phyloP scores from a whole-genome alignment of 352 stramenopile species.

The Aphanomyces astaci region DNA sequence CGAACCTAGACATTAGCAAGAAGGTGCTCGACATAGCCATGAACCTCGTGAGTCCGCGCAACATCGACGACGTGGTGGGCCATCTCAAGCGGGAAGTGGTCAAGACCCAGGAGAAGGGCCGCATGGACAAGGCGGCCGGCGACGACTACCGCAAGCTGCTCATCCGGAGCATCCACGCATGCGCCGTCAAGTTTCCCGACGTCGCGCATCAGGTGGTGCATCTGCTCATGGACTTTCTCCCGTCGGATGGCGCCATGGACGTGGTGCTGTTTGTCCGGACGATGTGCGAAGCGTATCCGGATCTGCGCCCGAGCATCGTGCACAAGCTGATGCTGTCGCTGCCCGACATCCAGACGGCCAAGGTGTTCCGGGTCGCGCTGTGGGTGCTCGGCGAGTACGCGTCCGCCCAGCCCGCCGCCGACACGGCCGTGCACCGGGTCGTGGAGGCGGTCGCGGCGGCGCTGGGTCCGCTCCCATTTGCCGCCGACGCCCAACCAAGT shows the following conservation, averaged over 20 bases:
- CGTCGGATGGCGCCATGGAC: constrained; percentile 94
- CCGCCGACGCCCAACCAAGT: constrained; percentile 39
- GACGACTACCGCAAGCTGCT: constrained; percentile 96
- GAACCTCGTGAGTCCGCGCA: constrained; percentile 94
- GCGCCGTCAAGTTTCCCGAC: constrained; percentile 95
- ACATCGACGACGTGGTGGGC: constrained; percentile 96
- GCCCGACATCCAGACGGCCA: constrained; percentile 88
- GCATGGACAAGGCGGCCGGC: constrained; percentile 86
- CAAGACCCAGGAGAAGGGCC: constrained; percentile 79
- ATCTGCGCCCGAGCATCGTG: constrained; percentile 88
- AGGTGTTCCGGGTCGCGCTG: constrained; percentile 95
- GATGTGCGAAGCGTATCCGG: constrained; percentile 95
- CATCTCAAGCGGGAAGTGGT: constrained; percentile 87
- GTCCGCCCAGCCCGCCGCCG: constrained; percentile 40
- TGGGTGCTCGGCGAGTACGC: constrained; percentile 96
- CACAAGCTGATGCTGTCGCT: constrained; percentile 93
- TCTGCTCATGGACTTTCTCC: constrained; percentile 99
- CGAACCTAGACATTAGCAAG: constrained; percentile 98
- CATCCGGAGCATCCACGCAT: constrained; percentile 97
- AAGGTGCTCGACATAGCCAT: constrained; percentile 98
- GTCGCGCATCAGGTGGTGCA: constrained; percentile 97
- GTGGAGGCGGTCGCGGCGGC: constrained; percentile 84
- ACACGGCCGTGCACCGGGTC: constrained; percentile 70
- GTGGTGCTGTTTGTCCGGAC: constrained; percentile 98
- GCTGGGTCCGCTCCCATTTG: constrained; percentile 69